phyloP scores from a whole-genome alignment of 352 stramenopile species.

The Globisporangium irregulare region DNA sequence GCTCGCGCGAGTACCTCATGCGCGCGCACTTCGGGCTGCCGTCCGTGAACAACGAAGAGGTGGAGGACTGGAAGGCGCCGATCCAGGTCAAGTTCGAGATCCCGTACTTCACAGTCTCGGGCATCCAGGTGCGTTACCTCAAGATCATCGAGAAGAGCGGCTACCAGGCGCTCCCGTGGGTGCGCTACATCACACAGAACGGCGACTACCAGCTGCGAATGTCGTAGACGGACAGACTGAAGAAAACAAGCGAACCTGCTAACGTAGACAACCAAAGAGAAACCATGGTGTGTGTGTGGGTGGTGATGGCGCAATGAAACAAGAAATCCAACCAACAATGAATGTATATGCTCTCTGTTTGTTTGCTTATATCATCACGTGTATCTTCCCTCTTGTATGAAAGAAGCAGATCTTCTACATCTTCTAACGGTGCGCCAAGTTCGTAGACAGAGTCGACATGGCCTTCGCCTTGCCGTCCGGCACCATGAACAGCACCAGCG shows the following conservation, averaged over 20 bases:
- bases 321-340: constrained; percentile 7
- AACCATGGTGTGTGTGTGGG: neutral
- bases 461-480: constrained; percentile 95
- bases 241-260: neutral
- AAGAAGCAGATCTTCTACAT: neutral
- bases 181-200: constrained; percentile 99
- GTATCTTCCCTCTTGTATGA: neutral
- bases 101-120: constrained; percentile 94
- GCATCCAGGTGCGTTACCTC: constrained; percentile 99
- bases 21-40: constrained; percentile 98
- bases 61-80: constrained; percentile 88
- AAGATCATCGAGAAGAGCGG: constrained; percentile 99
- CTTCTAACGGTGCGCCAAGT: constrained; percentile 72
- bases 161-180: constrained; percentile 99
- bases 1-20: constrained; percentile 99
- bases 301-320: neutral
- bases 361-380: neutral
- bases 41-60: constrained; percentile 90
- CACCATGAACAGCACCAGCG: constrained; percentile 98
- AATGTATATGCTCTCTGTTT: constrained; percentile 16
- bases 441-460: constrained; percentile 88
- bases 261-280: constrained; percentile 7
- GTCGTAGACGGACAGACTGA: constrained; percentile 69
- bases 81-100: constrained; percentile 98
- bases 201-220: constrained; percentile 99